A percentile compares a stretch with the other conserved stretches of the same genome.
Evolutionary conservation across 306 rosid species (phyloP).

Genomic region (Trifolium pratense): DNA sequence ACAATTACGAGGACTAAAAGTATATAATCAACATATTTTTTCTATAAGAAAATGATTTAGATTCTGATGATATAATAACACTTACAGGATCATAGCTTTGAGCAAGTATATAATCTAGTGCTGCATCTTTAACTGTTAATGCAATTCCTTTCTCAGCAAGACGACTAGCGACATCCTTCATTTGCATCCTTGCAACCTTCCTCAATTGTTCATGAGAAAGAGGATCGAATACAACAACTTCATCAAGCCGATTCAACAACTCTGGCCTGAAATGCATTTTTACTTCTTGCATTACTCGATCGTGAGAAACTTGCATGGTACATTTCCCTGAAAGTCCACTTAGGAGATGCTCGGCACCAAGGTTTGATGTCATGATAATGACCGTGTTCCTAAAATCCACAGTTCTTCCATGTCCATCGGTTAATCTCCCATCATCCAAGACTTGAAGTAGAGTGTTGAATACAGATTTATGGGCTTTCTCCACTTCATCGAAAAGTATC

Average conservation of each 20-base stretch:
- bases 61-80: neutral
- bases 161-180: constrained; percentile 83
- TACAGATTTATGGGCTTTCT: constrained; percentile 79
- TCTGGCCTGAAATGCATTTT: constrained; percentile 82
- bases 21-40: too few relatives aligned
- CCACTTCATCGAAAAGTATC: constrained; percentile 86
- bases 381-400: constrained; percentile 87
- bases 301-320: constrained; percentile 77
- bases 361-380: constrained; percentile 89
- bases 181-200: constrained; percentile 85
- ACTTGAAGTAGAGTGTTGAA: constrained; percentile 87
- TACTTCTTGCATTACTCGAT: constrained; percentile 79
- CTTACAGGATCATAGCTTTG: constrained; percentile 89
- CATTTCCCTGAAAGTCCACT: constrained; percentile 70
- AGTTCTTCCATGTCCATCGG: constrained; percentile 89
- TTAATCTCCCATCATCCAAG: constrained; percentile 83
- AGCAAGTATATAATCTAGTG: constrained; percentile 60
- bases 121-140: constrained; percentile 74
- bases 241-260: constrained; percentile 77
- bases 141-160: constrained; percentile 87
- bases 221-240: constrained; percentile 82
- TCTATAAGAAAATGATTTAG: too few relatives aligned
- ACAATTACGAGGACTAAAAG: too few relatives aligned
- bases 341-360: constrained; percentile 86
- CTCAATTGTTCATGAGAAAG: constrained; percentile 77